Base-by-base conservation (phyloP, 306 rosid genomes). In the Bauhinia variegata region DNA sequence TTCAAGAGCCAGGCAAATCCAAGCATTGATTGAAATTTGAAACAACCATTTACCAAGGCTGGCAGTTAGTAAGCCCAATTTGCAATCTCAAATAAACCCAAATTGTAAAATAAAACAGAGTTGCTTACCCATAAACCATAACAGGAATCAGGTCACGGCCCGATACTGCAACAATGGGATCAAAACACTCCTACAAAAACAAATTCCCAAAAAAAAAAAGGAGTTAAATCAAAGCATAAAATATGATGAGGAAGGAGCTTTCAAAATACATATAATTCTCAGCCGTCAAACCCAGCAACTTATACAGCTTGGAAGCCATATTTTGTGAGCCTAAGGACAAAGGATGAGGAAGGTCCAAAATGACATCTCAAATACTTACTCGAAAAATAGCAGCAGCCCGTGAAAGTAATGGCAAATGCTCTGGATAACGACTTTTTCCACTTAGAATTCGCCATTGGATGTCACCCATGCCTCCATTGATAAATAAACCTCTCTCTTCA, bases 61-160 rank as follows among this genome's bases (percentile, higher is more conserved):
- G 51, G 39, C 49, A 58, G 15, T 15, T n/a, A 58, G 28, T 23
- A 39, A 52, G 36, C 42, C 31, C 51, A 34, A 68, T 36, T 56
- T 36, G 14, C 17, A 38, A 28, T 11, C 9, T 14, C 30, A 15
- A 52, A 54, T n/a, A n/a, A 14, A 36, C 66, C 11, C 11, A 46
- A 56, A 44, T 41, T 42, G n/a, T 58, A 64, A 2, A 6, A 68
- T 50, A 57, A 73, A 49, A 36, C 44, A 6, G 37, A 67, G 54
- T 48, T 71, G 55, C 95, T 83, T 70, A 95, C 99, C 99, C 99
- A 4, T 95, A 95, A 42, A 95, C 97, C 99, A 95, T 95, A 51
- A 95, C 97, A 63, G 99, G 99, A 75, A 95, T 95, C 85, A 95
- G 68, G 78, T 95, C 99, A 66, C 99, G 97, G 54, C 99, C 99